Evolutionary conservation across 768 basidiomycete species (phyloP).

Genomic region (Trametes punicea): DNA sequence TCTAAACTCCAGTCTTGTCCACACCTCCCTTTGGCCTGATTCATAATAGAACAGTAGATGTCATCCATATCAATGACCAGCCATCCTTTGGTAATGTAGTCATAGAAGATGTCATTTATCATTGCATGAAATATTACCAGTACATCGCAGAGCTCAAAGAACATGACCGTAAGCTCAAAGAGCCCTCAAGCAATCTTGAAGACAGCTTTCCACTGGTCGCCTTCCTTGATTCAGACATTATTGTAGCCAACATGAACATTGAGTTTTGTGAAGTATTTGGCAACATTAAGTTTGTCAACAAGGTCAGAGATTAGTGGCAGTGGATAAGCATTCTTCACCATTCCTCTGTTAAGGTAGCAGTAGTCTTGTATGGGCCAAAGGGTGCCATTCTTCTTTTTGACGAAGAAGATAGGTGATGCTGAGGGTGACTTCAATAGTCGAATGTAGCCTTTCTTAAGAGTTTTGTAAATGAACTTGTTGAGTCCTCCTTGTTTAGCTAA

Average conservation of each 20-base stretch:
- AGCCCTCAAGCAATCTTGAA: conserved; percentile 15
- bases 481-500: conserved; percentile 15
- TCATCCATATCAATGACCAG: neutral
- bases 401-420: conserved; percentile 29
- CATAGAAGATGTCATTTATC: too few species aligned
- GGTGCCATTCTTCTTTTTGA: conserved; percentile 27
- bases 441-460: conserved; percentile 19
- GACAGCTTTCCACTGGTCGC: conserved; percentile 31
- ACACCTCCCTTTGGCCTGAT: too few species aligned
- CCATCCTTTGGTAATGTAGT: neutral
- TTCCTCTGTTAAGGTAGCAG: conserved; percentile 31
- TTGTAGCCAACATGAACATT: conserved; percentile 35
- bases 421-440: conserved; percentile 16
- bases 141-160: neutral
- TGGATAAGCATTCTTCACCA: conserved; percentile 31
- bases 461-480: conserved; percentile 20
- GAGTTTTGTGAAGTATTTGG: conserved; percentile 27
- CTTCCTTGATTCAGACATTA: conserved; percentile 22
- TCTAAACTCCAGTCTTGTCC: too few species aligned
- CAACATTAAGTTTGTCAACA: conserved; percentile 23
- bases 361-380: conserved; percentile 28
- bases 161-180: neutral
- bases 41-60: too few species aligned
- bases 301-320: conserved; percentile 32
- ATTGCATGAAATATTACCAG: neutral